Conservation (phyloP, 805 yeast species). For the Yarrowia bubula region DNA sequence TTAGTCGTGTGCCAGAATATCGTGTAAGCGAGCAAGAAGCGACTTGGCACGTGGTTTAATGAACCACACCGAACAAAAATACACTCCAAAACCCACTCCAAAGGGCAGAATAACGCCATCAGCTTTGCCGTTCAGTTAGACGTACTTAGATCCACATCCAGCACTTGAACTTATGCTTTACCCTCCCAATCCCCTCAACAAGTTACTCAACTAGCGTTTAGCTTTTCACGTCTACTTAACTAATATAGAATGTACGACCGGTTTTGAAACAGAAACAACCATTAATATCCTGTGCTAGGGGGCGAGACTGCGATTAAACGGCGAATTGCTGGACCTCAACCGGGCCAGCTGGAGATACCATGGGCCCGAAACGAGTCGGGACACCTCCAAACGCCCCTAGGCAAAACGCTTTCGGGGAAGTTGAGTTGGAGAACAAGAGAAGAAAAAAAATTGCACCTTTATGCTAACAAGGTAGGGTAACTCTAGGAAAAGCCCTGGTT, state of each 20-base stretch:
- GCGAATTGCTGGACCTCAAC: constrained; percentile 26
- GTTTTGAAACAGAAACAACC: constrained; percentile 26
- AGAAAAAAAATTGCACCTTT: neutral
- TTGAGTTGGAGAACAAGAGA: constrained; percentile 20
- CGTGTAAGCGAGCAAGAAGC: too few relatives aligned
- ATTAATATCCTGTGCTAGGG: constrained; percentile 23
- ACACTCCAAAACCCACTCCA: too few relatives aligned
- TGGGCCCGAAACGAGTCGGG: neutral
- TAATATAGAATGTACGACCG: constrained; percentile 13
- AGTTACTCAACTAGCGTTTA: too few relatives aligned
- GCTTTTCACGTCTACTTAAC: neutral
- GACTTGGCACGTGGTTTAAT: too few relatives aligned
- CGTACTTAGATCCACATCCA: neutral
- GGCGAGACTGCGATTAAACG: constrained; percentile 28
- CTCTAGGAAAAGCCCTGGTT: neutral
- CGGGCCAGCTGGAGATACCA: constrained; percentile 22
- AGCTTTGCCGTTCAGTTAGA: too few relatives aligned
- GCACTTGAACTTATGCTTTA: neutral
- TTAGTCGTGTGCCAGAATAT: too few relatives aligned
- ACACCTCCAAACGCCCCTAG: constrained; percentile 27
- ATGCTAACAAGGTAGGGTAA: constrained; percentile 1
- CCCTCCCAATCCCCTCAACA: too few relatives aligned
- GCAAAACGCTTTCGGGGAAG: constrained; percentile 27
- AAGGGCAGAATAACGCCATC: too few relatives aligned
- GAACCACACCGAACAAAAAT: too few relatives aligned